Evolutionary conservation across 116 monocot species (phyloP), one percentile per base, ranked within the genome.

Genomic region (Dioscorea cayenensis): DNA sequence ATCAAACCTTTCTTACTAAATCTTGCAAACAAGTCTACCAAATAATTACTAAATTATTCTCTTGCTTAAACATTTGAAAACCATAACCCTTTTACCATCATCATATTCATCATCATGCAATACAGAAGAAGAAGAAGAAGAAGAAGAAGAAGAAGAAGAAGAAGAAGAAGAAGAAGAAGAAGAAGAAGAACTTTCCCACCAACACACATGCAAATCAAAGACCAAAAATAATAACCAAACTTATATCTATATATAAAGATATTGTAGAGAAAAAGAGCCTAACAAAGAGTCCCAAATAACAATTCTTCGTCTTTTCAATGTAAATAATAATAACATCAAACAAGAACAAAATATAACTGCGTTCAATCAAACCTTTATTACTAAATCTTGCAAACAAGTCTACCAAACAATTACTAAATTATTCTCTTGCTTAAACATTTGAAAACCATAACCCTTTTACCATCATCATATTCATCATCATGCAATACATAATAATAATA

Each of bases 301-400:
- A 10, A 77, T 71, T 6, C 79, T 69, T 10, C 84, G 62, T 66
- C 80, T 72, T 71, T 80, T 84, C 35, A 73, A 51, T 49, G 12
- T 43, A 43, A 10, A 43, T 43, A 43, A 12, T 43, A 10, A 43
- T 43, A 43, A 6, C 43, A 43, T 43, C 12, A 43, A 43, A 43
- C 43, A 43, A 43, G 32, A 32, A 43, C 5, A 43, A 43, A 12
- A 43, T 43, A 43, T 43, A 43, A 10, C 43, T 6, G 12, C 43
- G 0, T 43, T 43, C 43, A 43, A 43, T 43, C 43, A 43, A 43
- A 43, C 43, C 43, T 43, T 43, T 8, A 43, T 7, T 43, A 3
- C 32, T 32, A 32, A 32, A 32, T 32, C 32, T 4, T 32, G 2
- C 55, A 55, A 55, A 55, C 55, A 18, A 55, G 51, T 51, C 51